phyloP scores from a whole-genome alignment of 805 yeast species.

The Lachancea thermotolerans region DNA sequence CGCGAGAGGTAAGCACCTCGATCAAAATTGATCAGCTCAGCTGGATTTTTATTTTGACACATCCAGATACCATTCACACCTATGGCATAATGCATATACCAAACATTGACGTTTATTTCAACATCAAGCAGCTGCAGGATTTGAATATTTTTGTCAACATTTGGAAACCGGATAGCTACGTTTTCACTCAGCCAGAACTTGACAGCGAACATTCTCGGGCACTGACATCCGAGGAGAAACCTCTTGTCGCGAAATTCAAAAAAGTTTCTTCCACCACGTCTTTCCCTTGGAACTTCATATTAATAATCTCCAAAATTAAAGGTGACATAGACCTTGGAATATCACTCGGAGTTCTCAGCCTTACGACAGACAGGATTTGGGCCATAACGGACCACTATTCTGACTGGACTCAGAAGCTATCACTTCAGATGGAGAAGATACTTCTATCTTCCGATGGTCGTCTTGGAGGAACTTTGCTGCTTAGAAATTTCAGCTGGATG shows the following conservation, averaged over 20 bases:
- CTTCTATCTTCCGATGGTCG: slow-evolving; percentile 63
- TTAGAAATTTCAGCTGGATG: slow-evolving; percentile 46
- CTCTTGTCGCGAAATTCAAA: slow-evolving; percentile 3
- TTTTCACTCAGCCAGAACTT: slow-evolving; percentile 15
- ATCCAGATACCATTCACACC: slow-evolving; percentile 36
- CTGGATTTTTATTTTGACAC: slow-evolving; percentile 42
- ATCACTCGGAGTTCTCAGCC: slow-evolving; percentile 60
- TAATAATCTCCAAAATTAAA: slow-evolving; percentile 45
- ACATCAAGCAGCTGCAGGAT: slow-evolving; percentile 83
- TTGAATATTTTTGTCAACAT: slow-evolving; percentile 73
- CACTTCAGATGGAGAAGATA: slow-evolving; percentile 50
- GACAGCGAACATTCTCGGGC: not conserved
- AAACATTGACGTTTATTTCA: slow-evolving; percentile 55
- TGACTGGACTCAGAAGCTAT: slow-evolving; percentile 65
- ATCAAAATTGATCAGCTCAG: slow-evolving; percentile 42
- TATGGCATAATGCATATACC: slow-evolving; percentile 47
- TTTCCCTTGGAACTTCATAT: slow-evolving; percentile 66
- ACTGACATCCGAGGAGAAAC: slow-evolving; percentile 1
- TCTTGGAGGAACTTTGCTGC: slow-evolving; percentile 59
- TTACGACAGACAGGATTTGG: slow-evolving; percentile 59
- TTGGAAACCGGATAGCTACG: slow-evolving; percentile 54
- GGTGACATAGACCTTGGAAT: slow-evolving; percentile 75
- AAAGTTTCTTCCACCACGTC: slow-evolving; percentile 30
- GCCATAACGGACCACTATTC: slow-evolving; percentile 57
- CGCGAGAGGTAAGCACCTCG: slow-evolving; percentile 82